Evolutionary conservation across 1,284 basidiomycete species (phyloP).

Genomic region (Xerocomus amazonicus): DNA sequence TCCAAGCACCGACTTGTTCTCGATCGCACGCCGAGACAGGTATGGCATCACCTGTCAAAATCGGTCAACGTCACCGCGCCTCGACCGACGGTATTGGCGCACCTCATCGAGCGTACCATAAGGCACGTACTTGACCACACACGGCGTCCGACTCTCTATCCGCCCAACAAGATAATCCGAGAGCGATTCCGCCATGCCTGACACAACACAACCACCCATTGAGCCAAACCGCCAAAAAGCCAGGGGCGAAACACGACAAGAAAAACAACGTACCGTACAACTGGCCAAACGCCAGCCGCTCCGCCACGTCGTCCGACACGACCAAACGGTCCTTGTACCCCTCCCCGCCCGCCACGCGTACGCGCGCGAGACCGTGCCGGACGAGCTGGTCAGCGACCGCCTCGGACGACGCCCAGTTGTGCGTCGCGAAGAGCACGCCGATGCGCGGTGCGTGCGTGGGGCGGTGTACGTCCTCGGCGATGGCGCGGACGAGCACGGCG

Average conservation of each 20-base stretch:
- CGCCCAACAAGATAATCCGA: constrained; percentile 65
- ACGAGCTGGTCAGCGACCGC: constrained; percentile 63
- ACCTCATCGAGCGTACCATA: constrained; percentile 80
- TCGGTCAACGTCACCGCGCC: neutral
- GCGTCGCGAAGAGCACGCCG: constrained; percentile 82
- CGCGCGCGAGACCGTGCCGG: constrained; percentile 50
- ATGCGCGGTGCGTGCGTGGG: constrained; percentile 40
- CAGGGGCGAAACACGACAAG: constrained; percentile 19
- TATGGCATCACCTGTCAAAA: constrained; percentile 60
- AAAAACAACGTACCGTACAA: constrained; percentile 63
- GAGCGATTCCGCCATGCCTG: constrained; percentile 82
- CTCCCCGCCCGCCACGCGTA: constrained; percentile 15
- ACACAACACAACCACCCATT: too few species aligned
- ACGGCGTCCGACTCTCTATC: constrained; percentile 57
- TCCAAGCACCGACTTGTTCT: constrained; percentile 63
- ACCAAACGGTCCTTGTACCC: constrained; percentile 33
- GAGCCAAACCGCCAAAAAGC: constrained; percentile 66
- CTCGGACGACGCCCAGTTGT: constrained; percentile 71
- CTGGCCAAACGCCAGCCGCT: constrained; percentile 77
- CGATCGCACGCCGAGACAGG: constrained; percentile 70
- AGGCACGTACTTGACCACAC: constrained; percentile 83
- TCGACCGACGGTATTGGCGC: neutral
- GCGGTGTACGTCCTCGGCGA: constrained; percentile 35
- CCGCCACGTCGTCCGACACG: constrained; percentile 53
- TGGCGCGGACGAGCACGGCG: constrained; percentile 54